A percentile compares a stretch with the other conserved stretches of the same genome.
These are phyloP conservation scores for Porphyrellus cyaneotinctus DNA, from an alignment of 768 basidiomycete species.

Conservation along the genomic window DNA sequence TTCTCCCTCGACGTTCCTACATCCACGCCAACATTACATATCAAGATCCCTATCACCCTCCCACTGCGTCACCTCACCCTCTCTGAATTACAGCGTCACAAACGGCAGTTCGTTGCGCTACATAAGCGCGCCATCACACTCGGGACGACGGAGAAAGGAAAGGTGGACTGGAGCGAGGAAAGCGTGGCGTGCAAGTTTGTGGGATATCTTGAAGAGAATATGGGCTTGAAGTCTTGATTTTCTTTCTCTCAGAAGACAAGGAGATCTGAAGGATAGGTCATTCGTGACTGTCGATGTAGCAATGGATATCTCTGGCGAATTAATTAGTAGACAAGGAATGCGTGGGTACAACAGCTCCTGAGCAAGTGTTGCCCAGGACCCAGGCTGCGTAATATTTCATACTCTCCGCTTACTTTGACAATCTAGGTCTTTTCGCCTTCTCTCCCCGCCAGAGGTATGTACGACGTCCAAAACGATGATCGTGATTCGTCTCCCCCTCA, in stretches of 20 bases:
- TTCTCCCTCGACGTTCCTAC: constrained; percentile 31
- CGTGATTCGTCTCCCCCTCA: too few relatives aligned
- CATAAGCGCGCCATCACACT: constrained; percentile 88
- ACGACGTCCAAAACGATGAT: too few relatives aligned
- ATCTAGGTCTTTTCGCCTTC: too few relatives aligned
- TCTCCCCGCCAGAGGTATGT: too few relatives aligned
- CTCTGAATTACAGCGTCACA: constrained; percentile 83
- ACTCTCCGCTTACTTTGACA: too few relatives aligned
- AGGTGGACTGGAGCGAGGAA: constrained; percentile 72
- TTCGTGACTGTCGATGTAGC: too few relatives aligned
- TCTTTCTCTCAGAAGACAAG: neutral
- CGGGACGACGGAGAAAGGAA: constrained; percentile 73
- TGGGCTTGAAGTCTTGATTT: constrained; percentile 37
- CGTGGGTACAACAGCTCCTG: too few relatives aligned
- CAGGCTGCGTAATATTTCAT: too few relatives aligned
- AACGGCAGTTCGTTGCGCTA: constrained; percentile 85
- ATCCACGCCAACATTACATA: constrained; percentile 32
- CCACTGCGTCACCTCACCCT: constrained; percentile 73
- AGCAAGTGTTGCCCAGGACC: too few relatives aligned
- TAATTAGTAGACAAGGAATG: too few relatives aligned
- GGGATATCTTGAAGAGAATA: constrained; percentile 66
- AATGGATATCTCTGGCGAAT: too few relatives aligned
- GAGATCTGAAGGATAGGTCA: too few relatives aligned
- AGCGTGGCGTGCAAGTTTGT: constrained; percentile 69
- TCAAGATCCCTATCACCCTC: constrained; percentile 46